phyloP scores from a whole-genome alignment of 169 alveolate species.

The Eimeria praecox region DNA sequence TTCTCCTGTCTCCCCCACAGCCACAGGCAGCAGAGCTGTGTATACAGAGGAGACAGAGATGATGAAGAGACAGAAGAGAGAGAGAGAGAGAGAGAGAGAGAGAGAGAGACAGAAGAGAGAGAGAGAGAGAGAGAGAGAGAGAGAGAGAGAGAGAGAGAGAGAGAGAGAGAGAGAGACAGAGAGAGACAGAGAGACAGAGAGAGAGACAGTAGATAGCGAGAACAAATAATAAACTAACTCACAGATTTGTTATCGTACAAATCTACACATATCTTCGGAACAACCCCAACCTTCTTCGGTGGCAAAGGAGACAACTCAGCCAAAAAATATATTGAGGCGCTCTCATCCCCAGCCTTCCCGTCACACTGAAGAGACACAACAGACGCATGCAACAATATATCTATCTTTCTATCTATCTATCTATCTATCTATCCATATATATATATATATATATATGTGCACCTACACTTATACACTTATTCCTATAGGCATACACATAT shows the following conservation, averaged over 20 bases:
- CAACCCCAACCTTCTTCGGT: constrained; percentile 47
- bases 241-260: constrained; percentile 77
- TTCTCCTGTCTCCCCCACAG: too few relatives aligned
- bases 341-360: constrained; percentile 61
- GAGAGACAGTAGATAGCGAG: background rate
- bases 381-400: background rate
- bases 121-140: too few relatives aligned
- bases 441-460: too few relatives aligned
- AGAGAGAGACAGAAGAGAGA: too few relatives aligned
- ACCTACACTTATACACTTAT: too few relatives aligned
- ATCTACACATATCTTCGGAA: constrained; percentile 69
- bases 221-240: background rate
- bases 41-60: too few relatives aligned
- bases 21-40: too few relatives aligned
- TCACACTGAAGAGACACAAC: constrained; percentile 50
- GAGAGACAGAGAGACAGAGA: background rate
- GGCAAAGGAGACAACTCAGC: constrained; percentile 70
- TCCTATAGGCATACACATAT: too few relatives aligned
- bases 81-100: too few relatives aligned
- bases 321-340: constrained; percentile 51
- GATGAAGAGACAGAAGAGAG: too few relatives aligned
- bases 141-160: background rate
- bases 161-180: background rate
- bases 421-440: too few relatives aligned
- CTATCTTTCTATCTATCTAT: too few relatives aligned